phyloP scores from a whole-genome alignment of 1,284 basidiomycete genomes.

The Ganoderma lingzhi region DNA sequence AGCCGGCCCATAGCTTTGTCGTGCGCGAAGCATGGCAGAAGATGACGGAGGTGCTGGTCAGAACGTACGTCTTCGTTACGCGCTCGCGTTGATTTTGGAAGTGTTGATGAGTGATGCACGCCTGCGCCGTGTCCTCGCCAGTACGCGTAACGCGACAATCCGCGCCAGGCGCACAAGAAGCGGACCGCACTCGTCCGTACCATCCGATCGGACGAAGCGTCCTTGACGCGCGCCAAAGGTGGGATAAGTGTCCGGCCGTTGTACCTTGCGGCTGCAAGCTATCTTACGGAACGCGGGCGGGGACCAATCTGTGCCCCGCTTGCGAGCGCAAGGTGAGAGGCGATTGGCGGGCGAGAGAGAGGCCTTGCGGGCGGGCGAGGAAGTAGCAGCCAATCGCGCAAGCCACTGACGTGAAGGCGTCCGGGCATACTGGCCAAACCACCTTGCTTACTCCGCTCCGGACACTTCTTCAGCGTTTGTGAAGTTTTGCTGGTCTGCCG shows the following conservation, averaged over 20 bases:
- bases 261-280: background rate
- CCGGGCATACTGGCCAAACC: constrained; percentile 1
- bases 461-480: constrained; percentile 7
- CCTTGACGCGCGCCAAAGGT: constrained; percentile 1
- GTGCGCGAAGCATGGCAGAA: background rate
- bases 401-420: constrained; percentile 4
- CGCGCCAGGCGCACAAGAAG: constrained; percentile 10
- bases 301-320: constrained; percentile 7
- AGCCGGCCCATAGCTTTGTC: background rate
- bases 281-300: constrained; percentile 7
- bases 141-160: background rate
- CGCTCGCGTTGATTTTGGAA: background rate
- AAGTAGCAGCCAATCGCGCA: background rate
- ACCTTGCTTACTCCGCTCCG: background rate
- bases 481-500: background rate
- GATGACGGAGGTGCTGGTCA: constrained; percentile 2
- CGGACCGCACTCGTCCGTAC: constrained; percentile 3
- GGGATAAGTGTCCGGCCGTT: background rate
- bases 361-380: background rate
- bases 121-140: background rate
- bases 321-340: background rate
- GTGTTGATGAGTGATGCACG: background rate
- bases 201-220: constrained; percentile 22
- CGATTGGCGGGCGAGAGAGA: background rate
- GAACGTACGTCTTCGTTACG: constrained; percentile 21